phyloP scores from a whole-genome alignment of 1,284 basidiomycete genomes.

The Sporisorium sorghi region DNA sequence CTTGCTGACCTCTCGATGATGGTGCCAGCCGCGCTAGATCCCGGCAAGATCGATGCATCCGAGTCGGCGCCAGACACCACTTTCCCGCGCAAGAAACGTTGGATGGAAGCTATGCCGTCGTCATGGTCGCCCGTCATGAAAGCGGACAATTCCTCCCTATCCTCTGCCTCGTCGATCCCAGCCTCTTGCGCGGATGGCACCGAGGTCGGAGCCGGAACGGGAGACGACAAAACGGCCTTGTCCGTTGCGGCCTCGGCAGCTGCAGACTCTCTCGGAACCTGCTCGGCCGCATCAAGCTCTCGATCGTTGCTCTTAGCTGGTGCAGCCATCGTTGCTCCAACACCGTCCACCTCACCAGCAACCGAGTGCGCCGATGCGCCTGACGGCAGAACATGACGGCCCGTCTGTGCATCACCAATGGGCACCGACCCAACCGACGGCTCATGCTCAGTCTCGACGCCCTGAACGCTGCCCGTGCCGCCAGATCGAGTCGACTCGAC shows the following conservation, averaged over 20 bases:
- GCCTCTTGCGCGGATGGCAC: not conserved
- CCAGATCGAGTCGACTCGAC: constrained; percentile 17
- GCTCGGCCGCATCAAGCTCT: not conserved
- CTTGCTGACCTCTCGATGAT: constrained; percentile 30
- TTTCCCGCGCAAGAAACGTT: constrained; percentile 42
- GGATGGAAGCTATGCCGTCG: constrained; percentile 35
- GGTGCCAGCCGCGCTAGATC: constrained; percentile 26
- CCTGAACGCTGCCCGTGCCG: constrained; percentile 14
- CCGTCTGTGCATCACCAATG: not conserved
- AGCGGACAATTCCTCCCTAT: constrained; percentile 2
- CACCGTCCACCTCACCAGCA: constrained; percentile 1
- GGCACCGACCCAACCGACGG: not conserved
- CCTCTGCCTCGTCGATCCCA: constrained; percentile 3
- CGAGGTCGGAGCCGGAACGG: not conserved
- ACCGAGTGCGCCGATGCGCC: not conserved
- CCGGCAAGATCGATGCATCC: constrained; percentile 13
- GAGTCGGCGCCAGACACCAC: constrained; percentile 25
- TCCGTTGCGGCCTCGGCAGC: not conserved
- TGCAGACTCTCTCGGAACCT: not conserved
- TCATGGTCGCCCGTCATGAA: constrained; percentile 32
- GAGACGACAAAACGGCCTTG: not conserved
- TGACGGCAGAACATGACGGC: not conserved
- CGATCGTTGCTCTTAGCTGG: not conserved
- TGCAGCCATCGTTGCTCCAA: not conserved
- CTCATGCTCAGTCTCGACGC: not conserved